phyloP scores from a whole-genome alignment of 768 basidiomycete species.

The Pholiota conissans region DNA sequence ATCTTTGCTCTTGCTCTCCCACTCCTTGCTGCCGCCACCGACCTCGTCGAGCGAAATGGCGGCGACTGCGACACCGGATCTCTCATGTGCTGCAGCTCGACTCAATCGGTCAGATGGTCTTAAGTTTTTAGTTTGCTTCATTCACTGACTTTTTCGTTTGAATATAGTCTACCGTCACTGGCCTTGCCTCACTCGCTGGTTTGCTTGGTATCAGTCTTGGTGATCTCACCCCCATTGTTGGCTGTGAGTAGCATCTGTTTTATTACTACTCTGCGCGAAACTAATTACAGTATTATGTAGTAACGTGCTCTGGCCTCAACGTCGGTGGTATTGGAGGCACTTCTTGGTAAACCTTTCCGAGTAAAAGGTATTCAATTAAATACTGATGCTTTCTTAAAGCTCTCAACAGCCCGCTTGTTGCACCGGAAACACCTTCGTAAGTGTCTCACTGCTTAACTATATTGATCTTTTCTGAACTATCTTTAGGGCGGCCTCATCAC shows the following conservation, averaged over 20 bases:
- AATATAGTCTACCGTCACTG: not conserved
- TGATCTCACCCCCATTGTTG: not conserved
- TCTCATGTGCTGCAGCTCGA: not conserved
- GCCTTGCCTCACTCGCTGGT: not conserved
- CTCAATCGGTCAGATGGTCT: not conserved
- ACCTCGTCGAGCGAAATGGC: conserved; percentile 1
- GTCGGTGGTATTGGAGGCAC: not conserved
- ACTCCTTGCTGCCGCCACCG: conserved; percentile 12
- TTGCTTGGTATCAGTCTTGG: not conserved
- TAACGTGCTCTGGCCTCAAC: not conserved
- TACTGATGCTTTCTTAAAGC: not conserved
- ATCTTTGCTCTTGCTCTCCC: conserved; percentile 9
- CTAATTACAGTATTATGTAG: not conserved
- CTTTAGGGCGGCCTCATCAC: conserved; percentile 4
- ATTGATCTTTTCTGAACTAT: too few relatives aligned
- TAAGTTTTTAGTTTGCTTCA: too few relatives aligned
- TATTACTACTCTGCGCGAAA: not conserved
- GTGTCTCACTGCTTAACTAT: too few relatives aligned
- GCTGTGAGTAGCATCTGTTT: not conserved
- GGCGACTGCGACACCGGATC: conserved; percentile 3
- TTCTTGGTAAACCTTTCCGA: conserved; percentile 1
- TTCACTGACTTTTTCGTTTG: too few relatives aligned
- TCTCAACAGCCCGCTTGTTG: conserved; percentile 11
- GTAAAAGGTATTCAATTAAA: too few relatives aligned
- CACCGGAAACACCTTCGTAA: conserved; percentile 12